phyloP scores from a whole-genome alignment of 345 rosid species.

The Syzygium aromaticum region DNA sequence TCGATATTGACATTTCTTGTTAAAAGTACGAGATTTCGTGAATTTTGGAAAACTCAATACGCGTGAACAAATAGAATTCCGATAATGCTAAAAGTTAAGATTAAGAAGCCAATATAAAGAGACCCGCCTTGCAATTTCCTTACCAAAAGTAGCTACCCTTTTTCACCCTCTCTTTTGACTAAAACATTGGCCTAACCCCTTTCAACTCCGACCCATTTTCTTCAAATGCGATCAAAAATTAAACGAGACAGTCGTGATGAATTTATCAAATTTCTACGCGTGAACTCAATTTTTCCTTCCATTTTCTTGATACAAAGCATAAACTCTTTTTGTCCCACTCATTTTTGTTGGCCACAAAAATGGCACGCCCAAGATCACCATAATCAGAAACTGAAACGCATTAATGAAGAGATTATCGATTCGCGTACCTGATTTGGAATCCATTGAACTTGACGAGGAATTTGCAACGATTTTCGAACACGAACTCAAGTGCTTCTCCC shows the following conservation, averaged over 20 bases:
- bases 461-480: no score
- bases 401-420: no score
- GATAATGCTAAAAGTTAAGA: accelerated
- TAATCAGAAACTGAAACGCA: no score
- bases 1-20: neutral
- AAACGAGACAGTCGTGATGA: accelerated
- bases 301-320: neutral
- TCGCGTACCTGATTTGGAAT: no score
- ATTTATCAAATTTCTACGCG: neutral
- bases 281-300: neutral
- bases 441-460: no score
- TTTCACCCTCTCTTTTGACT: neutral
- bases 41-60: neutral
- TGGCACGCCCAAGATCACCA: no score
- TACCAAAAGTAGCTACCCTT: neutral
- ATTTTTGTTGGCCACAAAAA: no score
- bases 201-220: neutral
- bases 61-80: neutral
- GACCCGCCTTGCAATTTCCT: neutral
- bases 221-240: neutral
- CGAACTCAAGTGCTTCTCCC: no score
- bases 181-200: neutral
- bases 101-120: accelerated
- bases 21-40: neutral
- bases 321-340: neutral